Conservation (phyloP, 2,329 filamentous ascomycete genomes). For the Rutstroemia sp. region DNA sequence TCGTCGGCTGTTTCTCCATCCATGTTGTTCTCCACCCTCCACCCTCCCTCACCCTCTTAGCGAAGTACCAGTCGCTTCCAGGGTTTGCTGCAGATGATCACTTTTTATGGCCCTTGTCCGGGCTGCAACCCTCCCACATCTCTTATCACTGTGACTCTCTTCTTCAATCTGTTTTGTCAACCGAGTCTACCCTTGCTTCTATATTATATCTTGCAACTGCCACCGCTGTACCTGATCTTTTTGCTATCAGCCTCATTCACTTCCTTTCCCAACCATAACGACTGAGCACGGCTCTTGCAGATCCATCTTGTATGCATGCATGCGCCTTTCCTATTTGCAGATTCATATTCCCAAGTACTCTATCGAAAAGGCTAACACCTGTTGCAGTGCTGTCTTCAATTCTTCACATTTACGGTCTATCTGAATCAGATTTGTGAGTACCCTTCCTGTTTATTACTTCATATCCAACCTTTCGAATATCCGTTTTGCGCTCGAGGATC, state of each 20-base stretch:
- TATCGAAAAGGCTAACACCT: neutral
- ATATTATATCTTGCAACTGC: slow-evolving; percentile 24
- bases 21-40: slow-evolving; percentile 16
- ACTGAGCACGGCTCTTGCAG: neutral
- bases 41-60: slow-evolving; percentile 14
- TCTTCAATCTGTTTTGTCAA: slow-evolving; percentile 16
- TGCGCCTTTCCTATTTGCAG: neutral
- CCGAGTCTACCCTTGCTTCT: slow-evolving; percentile 27
- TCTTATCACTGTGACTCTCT: slow-evolving; percentile 26
- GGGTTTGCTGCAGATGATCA: slow-evolving; percentile 25
- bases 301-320: neutral
- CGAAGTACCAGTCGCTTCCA: slow-evolving; percentile 23
- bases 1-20: slow-evolving; percentile 12
- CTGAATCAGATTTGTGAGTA: slow-evolving; percentile 1
- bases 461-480: neutral
- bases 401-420: neutral
- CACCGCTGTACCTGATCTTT: slow-evolving; percentile 10
- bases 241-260: slow-evolving; percentile 2
- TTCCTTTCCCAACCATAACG: neutral
- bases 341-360: neutral
- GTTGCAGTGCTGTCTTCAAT: neutral
- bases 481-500: neutral
- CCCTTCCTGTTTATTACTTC: neutral
- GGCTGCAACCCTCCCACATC: slow-evolving; percentile 21
- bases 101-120: slow-evolving; percentile 18